Evolutionary conservation across 768 basidiomycete species (phyloP).

Genomic region (Macrolepiota fuliginosa): DNA sequence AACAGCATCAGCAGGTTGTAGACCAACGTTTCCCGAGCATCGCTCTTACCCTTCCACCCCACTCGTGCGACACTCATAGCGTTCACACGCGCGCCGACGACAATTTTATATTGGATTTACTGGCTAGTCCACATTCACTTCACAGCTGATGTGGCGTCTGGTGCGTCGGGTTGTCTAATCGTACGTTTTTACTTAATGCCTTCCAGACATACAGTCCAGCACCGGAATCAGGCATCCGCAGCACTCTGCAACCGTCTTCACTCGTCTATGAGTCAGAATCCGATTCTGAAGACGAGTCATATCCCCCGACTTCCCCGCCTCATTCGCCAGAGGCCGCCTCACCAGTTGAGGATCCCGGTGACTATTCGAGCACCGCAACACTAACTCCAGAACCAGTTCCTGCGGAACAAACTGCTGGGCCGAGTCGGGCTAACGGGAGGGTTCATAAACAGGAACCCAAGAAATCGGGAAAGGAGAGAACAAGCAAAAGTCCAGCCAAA

Average conservation of each 20-base stretch:
- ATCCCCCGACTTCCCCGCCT: not conserved
- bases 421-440: not conserved
- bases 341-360: not conserved
- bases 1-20: not conserved
- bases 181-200: not conserved
- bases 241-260: conserved; percentile 5
- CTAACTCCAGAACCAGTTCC: not conserved
- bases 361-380: not conserved
- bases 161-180: not conserved
- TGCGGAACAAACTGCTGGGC: not conserved
- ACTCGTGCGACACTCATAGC: not conserved
- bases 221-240: conserved; percentile 8
- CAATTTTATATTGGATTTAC: not conserved
- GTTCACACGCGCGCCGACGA: not conserved
- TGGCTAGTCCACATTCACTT: not conserved
- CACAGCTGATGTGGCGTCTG: conserved; percentile 4
- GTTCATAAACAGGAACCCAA: not conserved
- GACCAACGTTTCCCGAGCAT: not conserved
- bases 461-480: not conserved
- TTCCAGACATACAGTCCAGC: conserved; percentile 10
- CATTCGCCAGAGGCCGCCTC: not conserved
- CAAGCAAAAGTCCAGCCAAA: not conserved
- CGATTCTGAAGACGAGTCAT: not conserved
- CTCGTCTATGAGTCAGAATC: not conserved
- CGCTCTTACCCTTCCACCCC: not conserved